Conservation (phyloP, 371 early-diverging fungal species). For the Rhizopus arrhizus region DNA sequence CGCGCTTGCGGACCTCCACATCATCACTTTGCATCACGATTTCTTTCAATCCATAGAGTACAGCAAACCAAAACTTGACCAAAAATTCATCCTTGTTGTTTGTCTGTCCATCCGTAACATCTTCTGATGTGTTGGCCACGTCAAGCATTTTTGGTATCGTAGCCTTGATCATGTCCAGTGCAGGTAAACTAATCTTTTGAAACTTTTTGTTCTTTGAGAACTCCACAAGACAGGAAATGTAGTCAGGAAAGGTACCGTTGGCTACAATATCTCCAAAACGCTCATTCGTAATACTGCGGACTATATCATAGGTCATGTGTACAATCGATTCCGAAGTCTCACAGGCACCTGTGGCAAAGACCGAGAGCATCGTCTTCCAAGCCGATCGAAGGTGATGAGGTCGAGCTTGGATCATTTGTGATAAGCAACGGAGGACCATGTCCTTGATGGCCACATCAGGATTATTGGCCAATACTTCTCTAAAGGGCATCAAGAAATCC, state of each 20-base stretch:
- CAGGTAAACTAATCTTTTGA: slow-evolving; percentile 62
- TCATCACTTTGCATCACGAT: slow-evolving; percentile 87
- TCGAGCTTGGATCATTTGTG: slow-evolving; percentile 86
- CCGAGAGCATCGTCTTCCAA: slow-evolving; percentile 89
- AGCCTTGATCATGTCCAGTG: slow-evolving; percentile 55
- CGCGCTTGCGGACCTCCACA: slow-evolving; percentile 88
- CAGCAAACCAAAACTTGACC: slow-evolving; percentile 79
- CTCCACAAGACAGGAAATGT: slow-evolving; percentile 79
- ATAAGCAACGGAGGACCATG: slow-evolving; percentile 87
- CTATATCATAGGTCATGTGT: slow-evolving; percentile 67
- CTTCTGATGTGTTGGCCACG: slow-evolving; percentile 41
- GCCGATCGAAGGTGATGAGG: slow-evolving; percentile 81
- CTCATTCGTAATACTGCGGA: slow-evolving; percentile 66
- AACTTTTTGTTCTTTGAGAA: slow-evolving; percentile 66
- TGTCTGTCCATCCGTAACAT: slow-evolving; percentile 44
- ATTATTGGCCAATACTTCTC: slow-evolving; percentile 78
- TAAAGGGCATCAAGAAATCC: slow-evolving; percentile 92
- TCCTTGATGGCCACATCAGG: slow-evolving; percentile 84
- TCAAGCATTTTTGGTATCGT: slow-evolving; percentile 56
- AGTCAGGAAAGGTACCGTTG: slow-evolving; percentile 75
- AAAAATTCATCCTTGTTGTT: slow-evolving; percentile 46
- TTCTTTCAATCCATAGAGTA: slow-evolving; percentile 82
- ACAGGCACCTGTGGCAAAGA: slow-evolving; percentile 76
- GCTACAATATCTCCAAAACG: slow-evolving; percentile 70
- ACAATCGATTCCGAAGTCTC: slow-evolving; percentile 73